Percentiles rank a stretch among this genome's conserved stretches.
Evolutionary conservation across 2,329 filamentous ascomycete species (phyloP).

Genomic region (Colletotrichum sp.): DNA sequence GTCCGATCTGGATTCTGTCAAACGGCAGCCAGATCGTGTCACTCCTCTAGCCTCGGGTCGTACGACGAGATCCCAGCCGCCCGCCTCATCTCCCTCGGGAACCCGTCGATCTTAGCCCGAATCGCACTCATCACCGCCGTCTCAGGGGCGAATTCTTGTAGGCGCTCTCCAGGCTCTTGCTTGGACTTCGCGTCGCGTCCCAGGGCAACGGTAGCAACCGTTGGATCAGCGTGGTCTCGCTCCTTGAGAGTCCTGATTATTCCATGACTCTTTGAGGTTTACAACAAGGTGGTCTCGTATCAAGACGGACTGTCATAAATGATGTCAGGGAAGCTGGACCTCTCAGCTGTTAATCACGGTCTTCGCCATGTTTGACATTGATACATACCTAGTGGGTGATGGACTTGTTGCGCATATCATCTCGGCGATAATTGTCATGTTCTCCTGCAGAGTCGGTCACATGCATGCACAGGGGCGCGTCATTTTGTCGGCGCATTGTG

Average conservation of each 20-base stretch:
- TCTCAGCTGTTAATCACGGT: not conserved
- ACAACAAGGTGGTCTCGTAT: not conserved
- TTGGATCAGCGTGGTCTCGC: not conserved
- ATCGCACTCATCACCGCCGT: not conserved
- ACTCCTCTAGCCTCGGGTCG: not conserved
- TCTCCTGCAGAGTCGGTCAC: not conserved
- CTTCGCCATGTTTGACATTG: not conserved
- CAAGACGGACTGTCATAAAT: not conserved
- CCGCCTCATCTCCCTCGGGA: not conserved
- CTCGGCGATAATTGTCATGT: not conserved
- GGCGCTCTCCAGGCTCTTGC: not conserved
- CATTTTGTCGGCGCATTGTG: not conserved
- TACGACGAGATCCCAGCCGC: not conserved
- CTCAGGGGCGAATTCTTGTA: not conserved
- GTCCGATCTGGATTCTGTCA: constrained; percentile 17
- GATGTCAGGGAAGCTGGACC: not conserved
- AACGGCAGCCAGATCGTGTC: constrained; percentile 12
- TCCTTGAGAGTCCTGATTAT: not conserved
- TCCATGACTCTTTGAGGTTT: not conserved
- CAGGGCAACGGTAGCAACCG: not conserved
- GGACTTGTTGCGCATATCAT: not conserved
- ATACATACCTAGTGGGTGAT: not conserved
- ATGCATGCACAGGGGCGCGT: not conserved
- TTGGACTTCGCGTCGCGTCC: not conserved
- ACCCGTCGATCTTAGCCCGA: not conserved